Evolutionary conservation across 2,329 filamentous ascomycete genomes (phyloP).

Genomic region (Ceratocystis harringtonii): DNA sequence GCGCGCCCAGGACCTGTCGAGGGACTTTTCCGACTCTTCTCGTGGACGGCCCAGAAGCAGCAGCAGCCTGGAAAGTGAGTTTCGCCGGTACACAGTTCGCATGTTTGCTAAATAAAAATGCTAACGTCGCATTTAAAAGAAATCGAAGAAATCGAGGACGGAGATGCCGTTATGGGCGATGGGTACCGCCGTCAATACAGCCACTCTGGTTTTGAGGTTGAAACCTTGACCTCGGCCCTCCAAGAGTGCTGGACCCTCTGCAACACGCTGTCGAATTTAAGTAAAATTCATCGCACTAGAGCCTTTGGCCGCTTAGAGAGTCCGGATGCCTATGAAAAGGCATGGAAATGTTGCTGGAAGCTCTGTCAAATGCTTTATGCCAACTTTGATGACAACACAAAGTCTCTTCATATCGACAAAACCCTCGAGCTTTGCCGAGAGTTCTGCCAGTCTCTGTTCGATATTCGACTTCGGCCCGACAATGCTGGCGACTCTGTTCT

Average conservation of each 20-base stretch:
- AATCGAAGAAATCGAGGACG: constrained; percentile 39
- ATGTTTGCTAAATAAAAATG: not conserved
- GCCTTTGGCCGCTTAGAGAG: constrained; percentile 62
- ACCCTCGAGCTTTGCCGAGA: constrained; percentile 80
- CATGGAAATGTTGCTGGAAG: constrained; percentile 90
- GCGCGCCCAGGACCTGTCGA: constrained; percentile 57
- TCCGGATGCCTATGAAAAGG: constrained; percentile 66
- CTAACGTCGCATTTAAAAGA: constrained; percentile 1
- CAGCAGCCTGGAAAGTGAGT: constrained; percentile 61
- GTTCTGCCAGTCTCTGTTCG: constrained; percentile 84
- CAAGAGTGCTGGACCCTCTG: constrained; percentile 88
- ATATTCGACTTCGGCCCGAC: constrained; percentile 63
- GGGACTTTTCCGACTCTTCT: constrained; percentile 51
- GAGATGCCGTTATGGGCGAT: constrained; percentile 33
- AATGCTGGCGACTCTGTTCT: constrained; percentile 73
- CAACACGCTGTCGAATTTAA: constrained; percentile 75
- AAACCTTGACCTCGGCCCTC: constrained; percentile 58
- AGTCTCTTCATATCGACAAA: constrained; percentile 46
- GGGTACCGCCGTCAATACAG: not conserved
- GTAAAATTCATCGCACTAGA: constrained; percentile 65
- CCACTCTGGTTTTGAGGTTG: constrained; percentile 42
- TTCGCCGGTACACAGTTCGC: not conserved
- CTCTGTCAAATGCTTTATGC: constrained; percentile 82
- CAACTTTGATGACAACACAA: constrained; percentile 55
- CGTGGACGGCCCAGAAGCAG: constrained; percentile 49